These are phyloP conservation scores for Vaccinium macrocarpon DNA, from an alignment of 148 eudicot genomes.

Conservation along the genomic window DNA sequence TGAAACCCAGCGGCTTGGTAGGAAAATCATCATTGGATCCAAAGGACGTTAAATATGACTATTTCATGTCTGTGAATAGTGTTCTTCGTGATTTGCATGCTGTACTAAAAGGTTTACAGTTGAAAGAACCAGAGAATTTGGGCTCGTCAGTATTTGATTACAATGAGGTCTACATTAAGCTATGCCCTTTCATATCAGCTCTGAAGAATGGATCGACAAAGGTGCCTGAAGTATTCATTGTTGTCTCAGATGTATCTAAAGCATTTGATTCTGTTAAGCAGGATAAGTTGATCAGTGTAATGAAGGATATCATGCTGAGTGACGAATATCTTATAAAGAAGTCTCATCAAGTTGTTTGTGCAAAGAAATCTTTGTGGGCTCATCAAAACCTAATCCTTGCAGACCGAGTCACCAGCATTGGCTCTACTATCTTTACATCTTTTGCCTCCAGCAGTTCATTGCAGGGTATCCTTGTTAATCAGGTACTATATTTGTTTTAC, in stretches of 20 bases:
- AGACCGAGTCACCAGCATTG: constrained; percentile 21
- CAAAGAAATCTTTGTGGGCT: constrained; percentile 47
- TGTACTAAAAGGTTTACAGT: constrained; percentile 57
- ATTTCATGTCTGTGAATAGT: constrained; percentile 61
- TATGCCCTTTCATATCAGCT: constrained; percentile 55
- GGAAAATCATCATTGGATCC: constrained; percentile 15
- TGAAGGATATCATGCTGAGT: constrained; percentile 51
- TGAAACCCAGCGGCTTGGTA: constrained; percentile 9
- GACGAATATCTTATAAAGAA: constrained; percentile 47
- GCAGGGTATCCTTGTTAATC: constrained; percentile 43
- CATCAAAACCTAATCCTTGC: constrained; percentile 35
- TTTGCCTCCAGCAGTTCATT: constrained; percentile 31
- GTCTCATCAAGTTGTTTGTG: constrained; percentile 45
- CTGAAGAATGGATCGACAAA: constrained; percentile 42
- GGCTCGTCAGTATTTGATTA: constrained; percentile 83
- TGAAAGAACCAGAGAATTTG: constrained; percentile 58
- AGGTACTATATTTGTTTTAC: constrained; percentile 34
- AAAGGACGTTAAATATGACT: constrained; percentile 13
- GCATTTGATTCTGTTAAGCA: constrained; percentile 89
- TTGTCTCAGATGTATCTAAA: constrained; percentile 78
- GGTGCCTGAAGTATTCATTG: constrained; percentile 56
- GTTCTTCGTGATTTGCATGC: constrained; percentile 66
- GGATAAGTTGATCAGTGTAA: constrained; percentile 64
- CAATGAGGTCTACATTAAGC: constrained; percentile 66
- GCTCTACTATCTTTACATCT: constrained; percentile 20